Conservation (phyloP, 208 protist genomes). For the Trypanosomatidae sp. region DNA sequence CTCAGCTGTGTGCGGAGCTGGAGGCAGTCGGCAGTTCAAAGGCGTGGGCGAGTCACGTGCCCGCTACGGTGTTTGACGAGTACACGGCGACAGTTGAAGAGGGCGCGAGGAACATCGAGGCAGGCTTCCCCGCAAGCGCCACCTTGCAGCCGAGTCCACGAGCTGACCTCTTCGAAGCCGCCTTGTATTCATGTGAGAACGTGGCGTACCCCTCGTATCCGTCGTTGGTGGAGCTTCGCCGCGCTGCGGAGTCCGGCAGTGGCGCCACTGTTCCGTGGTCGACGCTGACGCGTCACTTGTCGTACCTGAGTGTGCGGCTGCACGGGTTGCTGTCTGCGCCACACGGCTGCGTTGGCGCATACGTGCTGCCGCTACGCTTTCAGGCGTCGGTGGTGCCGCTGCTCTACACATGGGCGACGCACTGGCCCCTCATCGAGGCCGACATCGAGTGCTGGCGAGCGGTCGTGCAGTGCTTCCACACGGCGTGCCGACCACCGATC, state of each 20-base stretch:
- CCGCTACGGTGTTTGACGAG: slow-evolving; percentile 7
- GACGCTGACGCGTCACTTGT: slow-evolving; percentile 16
- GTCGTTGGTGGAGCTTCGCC: slow-evolving; percentile 4
- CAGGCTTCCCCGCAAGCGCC: not conserved
- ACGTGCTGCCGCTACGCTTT: slow-evolving; percentile 38
- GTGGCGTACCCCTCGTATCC: slow-evolving; percentile 1
- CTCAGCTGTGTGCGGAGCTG: slow-evolving; percentile 18
- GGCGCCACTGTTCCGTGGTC: slow-evolving; percentile 9
- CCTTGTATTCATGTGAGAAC: slow-evolving; percentile 12
- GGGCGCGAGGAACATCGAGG: not conserved
- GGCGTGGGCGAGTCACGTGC: slow-evolving; percentile 7
- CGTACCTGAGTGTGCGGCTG: slow-evolving; percentile 14
- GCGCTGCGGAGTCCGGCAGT: not conserved
- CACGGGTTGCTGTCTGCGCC: slow-evolving; percentile 13
- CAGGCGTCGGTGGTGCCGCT: slow-evolving; percentile 50
- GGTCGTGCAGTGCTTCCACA: slow-evolving; percentile 41
- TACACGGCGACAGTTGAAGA: not conserved
- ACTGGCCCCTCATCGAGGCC: slow-evolving; percentile 49
- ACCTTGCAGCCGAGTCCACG: not conserved
- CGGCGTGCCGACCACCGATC: not conserved
- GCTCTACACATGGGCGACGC: slow-evolving; percentile 65
- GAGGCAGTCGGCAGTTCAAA: slow-evolving; percentile 11
- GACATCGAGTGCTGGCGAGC: slow-evolving; percentile 34
- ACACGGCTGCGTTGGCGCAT: slow-evolving; percentile 3
- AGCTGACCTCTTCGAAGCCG: not conserved